phyloP scores from a whole-genome alignment of 805 yeast genomes.

The Candida vaughaniae region DNA sequence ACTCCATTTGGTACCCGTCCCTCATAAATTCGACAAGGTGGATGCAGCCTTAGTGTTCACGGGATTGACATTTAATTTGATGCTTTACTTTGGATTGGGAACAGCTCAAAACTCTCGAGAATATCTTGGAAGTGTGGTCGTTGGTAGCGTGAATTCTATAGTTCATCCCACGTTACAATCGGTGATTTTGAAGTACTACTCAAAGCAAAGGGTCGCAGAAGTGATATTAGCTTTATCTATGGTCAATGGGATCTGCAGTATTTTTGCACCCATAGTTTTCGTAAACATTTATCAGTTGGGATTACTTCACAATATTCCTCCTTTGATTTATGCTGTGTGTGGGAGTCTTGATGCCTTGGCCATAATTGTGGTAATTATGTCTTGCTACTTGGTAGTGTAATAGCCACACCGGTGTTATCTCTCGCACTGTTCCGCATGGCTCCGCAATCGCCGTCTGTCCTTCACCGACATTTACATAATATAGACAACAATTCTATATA shows the following conservation, averaged over 20 bases:
- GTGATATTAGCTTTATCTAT: constrained; percentile 12
- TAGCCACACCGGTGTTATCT: too few species aligned
- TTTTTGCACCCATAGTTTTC: constrained; percentile 49
- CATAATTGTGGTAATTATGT: not conserved
- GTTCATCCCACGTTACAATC: constrained; percentile 55
- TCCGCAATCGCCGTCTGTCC: too few species aligned
- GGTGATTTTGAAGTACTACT: constrained; percentile 54
- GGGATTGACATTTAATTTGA: constrained; percentile 33
- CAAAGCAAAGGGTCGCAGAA: constrained; percentile 36
- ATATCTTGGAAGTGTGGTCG: constrained; percentile 27
- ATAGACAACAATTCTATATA: too few species aligned
- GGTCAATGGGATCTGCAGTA: constrained; percentile 9
- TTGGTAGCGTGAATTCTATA: constrained; percentile 47
- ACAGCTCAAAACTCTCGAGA: constrained; percentile 16
- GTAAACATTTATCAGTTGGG: constrained; percentile 42
- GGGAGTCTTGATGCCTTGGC: constrained; percentile 1
- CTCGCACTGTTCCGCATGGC: too few species aligned
- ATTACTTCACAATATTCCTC: constrained; percentile 19
- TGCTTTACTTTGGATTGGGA: constrained; percentile 35
- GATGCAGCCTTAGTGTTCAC: constrained; percentile 39
- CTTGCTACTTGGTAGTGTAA: too few species aligned
- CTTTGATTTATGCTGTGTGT: constrained; percentile 18
- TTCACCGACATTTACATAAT: too few species aligned
- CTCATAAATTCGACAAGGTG: constrained; percentile 46
- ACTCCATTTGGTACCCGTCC: constrained; percentile 26